Conservation (phyloP, 352 stramenopile species). For the Globisporangium iwayamae region DNA sequence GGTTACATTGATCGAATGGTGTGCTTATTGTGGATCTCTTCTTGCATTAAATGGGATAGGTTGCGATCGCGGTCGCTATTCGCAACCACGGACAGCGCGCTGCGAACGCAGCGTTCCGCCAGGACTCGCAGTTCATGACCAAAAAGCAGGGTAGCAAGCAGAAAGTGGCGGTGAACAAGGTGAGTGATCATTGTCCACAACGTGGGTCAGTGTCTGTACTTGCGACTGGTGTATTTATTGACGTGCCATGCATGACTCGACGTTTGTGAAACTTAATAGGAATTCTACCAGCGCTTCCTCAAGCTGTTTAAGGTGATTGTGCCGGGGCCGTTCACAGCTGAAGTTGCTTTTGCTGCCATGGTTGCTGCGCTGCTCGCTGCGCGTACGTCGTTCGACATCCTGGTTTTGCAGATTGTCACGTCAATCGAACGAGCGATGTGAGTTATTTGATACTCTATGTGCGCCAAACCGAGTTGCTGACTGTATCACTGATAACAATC, state of each 20-base stretch:
- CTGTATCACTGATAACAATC: not conserved
- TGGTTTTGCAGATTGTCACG: constrained; percentile 73
- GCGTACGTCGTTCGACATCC: constrained; percentile 77
- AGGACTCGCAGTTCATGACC: constrained; percentile 73
- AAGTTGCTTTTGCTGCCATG: constrained; percentile 62
- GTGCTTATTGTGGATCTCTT: not conserved
- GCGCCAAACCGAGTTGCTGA: no score
- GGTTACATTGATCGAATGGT: not conserved
- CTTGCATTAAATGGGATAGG: constrained; percentile 16
- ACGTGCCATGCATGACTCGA: not conserved
- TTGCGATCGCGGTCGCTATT: constrained; percentile 62
- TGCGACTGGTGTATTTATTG: not conserved
- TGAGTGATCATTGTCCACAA: constrained; percentile 2
- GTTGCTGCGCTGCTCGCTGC: constrained; percentile 59
- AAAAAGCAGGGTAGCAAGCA: constrained; percentile 70
- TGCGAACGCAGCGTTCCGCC: constrained; percentile 36
- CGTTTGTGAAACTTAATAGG: constrained; percentile 13
- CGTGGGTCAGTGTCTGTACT: no score
- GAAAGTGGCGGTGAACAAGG: constrained; percentile 65
- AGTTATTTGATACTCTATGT: constrained; percentile 6
- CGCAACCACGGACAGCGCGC: constrained; percentile 56
- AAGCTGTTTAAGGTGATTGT: constrained; percentile 75
- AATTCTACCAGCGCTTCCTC: constrained; percentile 61
- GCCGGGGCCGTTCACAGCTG: constrained; percentile 57
- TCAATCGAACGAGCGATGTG: constrained; percentile 73